phyloP scores from a whole-genome alignment of 352 stramenopile species.

The Globisporangium cylindrosporum region DNA sequence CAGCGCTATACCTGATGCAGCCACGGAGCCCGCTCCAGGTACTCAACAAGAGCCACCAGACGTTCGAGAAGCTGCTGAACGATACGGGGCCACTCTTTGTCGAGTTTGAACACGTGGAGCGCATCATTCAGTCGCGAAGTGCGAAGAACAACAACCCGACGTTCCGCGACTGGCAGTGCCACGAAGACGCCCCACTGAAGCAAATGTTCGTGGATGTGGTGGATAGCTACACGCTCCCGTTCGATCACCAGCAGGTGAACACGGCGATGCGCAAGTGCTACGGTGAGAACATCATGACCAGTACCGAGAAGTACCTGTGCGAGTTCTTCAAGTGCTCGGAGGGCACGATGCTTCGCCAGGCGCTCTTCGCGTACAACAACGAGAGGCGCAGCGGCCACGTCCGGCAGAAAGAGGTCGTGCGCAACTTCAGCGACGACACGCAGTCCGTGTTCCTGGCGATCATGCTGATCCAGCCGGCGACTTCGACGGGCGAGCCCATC shows the following conservation, averaged over 20 bases:
- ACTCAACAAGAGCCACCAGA: not conserved
- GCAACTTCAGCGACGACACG: not conserved
- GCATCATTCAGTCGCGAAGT: not conserved
- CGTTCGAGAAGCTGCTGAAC: not conserved
- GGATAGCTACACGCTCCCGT: constrained; percentile 27
- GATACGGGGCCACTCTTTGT: not conserved
- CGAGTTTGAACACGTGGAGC: not conserved
- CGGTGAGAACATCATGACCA: constrained; percentile 2
- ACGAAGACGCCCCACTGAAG: constrained; percentile 8
- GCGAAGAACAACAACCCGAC: not conserved
- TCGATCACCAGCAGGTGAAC: constrained; percentile 12
- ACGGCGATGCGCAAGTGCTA: not conserved
- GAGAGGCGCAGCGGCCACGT: constrained; percentile 24
- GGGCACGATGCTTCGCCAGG: constrained; percentile 2
- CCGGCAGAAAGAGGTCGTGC: constrained; percentile 21
- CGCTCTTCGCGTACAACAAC: constrained; percentile 18
- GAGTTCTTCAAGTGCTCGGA: constrained; percentile 5
- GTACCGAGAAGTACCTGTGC: not conserved
- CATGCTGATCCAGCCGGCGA: constrained; percentile 18
- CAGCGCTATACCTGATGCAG: not conserved
- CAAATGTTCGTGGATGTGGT: constrained; percentile 30
- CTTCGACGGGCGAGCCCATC: not conserved
- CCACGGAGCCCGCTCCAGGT: not conserved
- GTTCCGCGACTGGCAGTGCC: not conserved
- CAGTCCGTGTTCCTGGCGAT: constrained; percentile 5